These are phyloP conservation scores for Lentinula sp. DNA, from an alignment of 768 basidiomycete genomes.

Conservation along the genomic window DNA sequence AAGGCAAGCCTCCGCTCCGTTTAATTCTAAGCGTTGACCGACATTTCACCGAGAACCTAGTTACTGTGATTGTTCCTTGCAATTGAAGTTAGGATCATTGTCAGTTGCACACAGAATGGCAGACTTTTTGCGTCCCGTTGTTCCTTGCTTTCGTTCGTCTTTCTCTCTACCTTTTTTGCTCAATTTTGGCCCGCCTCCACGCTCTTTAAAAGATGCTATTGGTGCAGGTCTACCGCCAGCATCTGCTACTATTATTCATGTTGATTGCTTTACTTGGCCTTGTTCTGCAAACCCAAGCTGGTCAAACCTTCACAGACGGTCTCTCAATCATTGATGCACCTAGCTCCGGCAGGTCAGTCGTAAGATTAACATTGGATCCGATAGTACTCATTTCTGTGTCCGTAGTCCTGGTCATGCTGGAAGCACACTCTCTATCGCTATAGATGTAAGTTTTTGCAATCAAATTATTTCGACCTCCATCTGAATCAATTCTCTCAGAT, in stretches of 20 bases:
- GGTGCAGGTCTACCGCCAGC: conserved; percentile 14
- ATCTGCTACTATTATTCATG: background rate
- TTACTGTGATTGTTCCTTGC: background rate
- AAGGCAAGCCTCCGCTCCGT: background rate
- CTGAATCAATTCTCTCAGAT: conserved; percentile 17
- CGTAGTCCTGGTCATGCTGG: conserved; percentile 18
- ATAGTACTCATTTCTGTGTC: conserved; percentile 15
- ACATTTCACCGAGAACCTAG: background rate
- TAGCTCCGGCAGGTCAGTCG: conserved; percentile 12
- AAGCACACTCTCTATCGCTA: conserved; percentile 23
- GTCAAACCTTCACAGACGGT: conserved; percentile 22
- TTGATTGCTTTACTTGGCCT: conserved; percentile 2
- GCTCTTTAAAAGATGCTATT: conserved; percentile 9
- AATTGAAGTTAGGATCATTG: background rate
- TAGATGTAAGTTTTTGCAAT: conserved; percentile 20
- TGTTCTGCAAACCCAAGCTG: conserved; percentile 15
- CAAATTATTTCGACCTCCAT: background rate
- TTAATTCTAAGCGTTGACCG: background rate
- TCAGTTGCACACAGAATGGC: background rate
- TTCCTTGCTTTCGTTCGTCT: background rate
- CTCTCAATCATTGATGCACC: conserved; percentile 25
- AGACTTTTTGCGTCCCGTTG: background rate
- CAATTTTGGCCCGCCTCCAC: background rate
- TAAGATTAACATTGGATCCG: conserved; percentile 9
- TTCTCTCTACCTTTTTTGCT: background rate